Evolutionary conservation across 306 rosid species (phyloP), one percentile per base, ranked within the genome.

Genomic region (Citrullus mucosospermus): DNA sequence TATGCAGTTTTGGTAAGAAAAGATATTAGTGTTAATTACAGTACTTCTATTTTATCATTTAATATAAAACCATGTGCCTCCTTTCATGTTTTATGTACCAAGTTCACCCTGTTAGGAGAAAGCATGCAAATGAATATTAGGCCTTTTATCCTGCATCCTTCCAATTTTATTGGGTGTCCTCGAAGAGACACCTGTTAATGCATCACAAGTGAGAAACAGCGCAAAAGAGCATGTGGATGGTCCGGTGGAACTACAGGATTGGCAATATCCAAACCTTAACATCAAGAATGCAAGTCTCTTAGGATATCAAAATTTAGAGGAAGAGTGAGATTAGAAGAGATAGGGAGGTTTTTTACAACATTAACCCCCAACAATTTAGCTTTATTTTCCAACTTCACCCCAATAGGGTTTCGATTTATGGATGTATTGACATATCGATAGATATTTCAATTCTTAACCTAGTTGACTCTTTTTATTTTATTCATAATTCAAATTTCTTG

Each of bases 1-100:
- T 92, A 87, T 79, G 87, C 97, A 25, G 95, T 90, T 62, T 79
- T 89, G 92, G 98, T 94, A 81, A 89, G 93, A 79, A 80, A 32
- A 32, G 78, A 80, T 62, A 67, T 22, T 41, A 18, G 61, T 38
- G 41, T 75, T 66, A 57, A 38, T 60, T 25, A 65, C 18, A 4
- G 9, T 15, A 39, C 54, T 38, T 30, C 18, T 8, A 39, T 75
- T 32, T 28, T 75, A 15, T 32, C 57, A 75, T 51, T 36, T 55
- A 44, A 53, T 12, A 34, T 11, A 9, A 32, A 15, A 20, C 6
- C 38, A 4, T 41, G 51, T 55, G 28, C 30, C 9, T 51, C 9
- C 34, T 67, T 69, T 69, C 75, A 69, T 69, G 76, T 22, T 70
- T 69, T 46, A 70, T 70, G 39, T 11, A 18, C 58, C 55, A 69